These are phyloP conservation scores for Fusarium newnesense DNA, from an alignment of 2,329 filamentous ascomycete species.

Conservation along the genomic window DNA sequence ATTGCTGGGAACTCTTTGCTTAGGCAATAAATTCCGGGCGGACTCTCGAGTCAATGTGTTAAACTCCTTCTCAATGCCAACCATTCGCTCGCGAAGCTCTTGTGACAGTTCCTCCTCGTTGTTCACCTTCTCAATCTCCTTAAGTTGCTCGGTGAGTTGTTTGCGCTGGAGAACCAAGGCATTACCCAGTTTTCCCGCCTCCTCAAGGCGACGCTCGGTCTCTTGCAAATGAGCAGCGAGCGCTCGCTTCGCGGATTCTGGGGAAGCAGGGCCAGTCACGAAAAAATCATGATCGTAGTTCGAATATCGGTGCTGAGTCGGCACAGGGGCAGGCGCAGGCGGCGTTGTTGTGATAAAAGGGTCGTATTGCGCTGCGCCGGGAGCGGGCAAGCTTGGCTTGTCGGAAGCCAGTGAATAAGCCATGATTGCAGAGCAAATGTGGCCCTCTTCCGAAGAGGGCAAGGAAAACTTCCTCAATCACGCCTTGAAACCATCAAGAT, in stretches of 20 bases:
- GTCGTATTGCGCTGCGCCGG: conserved; percentile 56
- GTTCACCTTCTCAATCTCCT: conserved; percentile 83
- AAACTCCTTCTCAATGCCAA: conserved; percentile 92
- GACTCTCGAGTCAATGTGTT: conserved; percentile 93
- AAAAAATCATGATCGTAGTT: conserved; percentile 85
- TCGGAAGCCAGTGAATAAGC: conserved; percentile 57
- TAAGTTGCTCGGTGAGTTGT: conserved; percentile 82
- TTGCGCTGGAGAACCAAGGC: conserved; percentile 88
- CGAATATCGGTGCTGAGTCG: conserved; percentile 76
- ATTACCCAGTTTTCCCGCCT: conserved; percentile 89
- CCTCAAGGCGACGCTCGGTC: conserved; percentile 89
- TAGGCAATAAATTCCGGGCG: conserved; percentile 86
- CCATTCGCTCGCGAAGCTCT: conserved; percentile 83
- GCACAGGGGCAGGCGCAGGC: conserved; percentile 48
- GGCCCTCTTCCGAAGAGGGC: conserved; percentile 33
- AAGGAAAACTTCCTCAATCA: conserved; percentile 40
- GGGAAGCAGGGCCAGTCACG: conserved; percentile 77
- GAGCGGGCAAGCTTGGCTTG: conserved; percentile 54
- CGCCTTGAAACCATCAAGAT: conserved; percentile 45
- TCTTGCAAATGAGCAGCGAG: conserved; percentile 92
- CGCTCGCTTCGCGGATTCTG: conserved; percentile 86
- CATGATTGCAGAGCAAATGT: conserved; percentile 49
- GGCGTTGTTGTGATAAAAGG: conserved; percentile 66
- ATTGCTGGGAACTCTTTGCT: conserved; percentile 80
- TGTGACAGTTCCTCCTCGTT: conserved; percentile 81